Percentiles rank a stretch among this genome's conserved stretches.
These are phyloP conservation scores for Chondrostereum purpureum DNA, from an alignment of 1,284 basidiomycete genomes.

Conservation along the genomic window DNA sequence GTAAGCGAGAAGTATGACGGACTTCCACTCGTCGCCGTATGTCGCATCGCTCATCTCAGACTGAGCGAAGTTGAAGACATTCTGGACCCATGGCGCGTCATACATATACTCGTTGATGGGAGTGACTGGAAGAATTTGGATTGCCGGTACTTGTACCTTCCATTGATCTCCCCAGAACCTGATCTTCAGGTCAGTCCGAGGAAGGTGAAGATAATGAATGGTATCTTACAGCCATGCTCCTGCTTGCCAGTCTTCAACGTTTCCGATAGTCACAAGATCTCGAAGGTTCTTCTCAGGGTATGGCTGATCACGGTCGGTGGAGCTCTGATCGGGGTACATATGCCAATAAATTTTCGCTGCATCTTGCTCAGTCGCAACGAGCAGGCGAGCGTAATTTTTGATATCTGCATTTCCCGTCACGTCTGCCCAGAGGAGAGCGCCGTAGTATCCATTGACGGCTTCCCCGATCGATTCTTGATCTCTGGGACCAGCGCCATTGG, in stretches of 20 bases:
- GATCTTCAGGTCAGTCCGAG: neutral
- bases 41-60: constrained; percentile 22
- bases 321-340: constrained; percentile 22
- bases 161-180: constrained; percentile 28
- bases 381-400: constrained; percentile 24
- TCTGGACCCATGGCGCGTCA: constrained; percentile 24
- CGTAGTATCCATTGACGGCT: constrained; percentile 29
- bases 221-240: constrained; percentile 27
- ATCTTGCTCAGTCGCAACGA: constrained; percentile 28
- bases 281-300: constrained; percentile 27
- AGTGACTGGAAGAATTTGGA: constrained; percentile 29
- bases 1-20: constrained; percentile 26
- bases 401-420: constrained; percentile 23
- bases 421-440: constrained; percentile 23
- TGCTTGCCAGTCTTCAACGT: constrained; percentile 27
- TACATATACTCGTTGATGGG: constrained; percentile 29
- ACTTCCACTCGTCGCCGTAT: constrained; percentile 27
- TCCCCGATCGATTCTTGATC: constrained; percentile 29
- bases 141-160: constrained; percentile 27
- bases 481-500: constrained; percentile 26
- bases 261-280: constrained; percentile 26
- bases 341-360: constrained; percentile 30
- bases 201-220: neutral
- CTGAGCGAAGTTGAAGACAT: constrained; percentile 21
- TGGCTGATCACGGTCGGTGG: constrained; percentile 25